Evolutionary conservation across 441 rosid species (phyloP), one percentile per base, ranked within the genome.

Genomic region (Aleurites moluccanus): DNA sequence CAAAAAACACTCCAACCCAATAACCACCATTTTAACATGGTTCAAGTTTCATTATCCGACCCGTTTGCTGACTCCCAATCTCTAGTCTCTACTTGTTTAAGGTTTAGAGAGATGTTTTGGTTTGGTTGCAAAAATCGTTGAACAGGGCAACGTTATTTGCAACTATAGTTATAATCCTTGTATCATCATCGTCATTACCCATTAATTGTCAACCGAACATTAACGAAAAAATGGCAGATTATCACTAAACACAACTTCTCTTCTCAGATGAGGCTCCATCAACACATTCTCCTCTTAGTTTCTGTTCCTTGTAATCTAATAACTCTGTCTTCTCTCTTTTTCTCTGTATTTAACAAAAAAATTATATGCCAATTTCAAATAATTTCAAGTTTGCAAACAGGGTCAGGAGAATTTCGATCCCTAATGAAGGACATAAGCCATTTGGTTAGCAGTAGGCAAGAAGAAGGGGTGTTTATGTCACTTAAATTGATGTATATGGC

Each of bases 371-470:
- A 44, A 33, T 75, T 62, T 59, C 14, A 45, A 20, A 69, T 79
- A 21, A 57, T 73, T 55, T 40, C 10, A 16, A 61, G 42, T 68
- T 73, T 30, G 10, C 28, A 47, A 23, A 35, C 83, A 95, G 99
- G 99, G 99, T 93, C 90, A 42, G 99, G 99, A 0, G 98, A 89
- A 81, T 88, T 95, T 59, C 88, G 97, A 75, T 81, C 96, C 4
- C 87, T 96, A 13, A 90, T 83, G 90, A 87, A 80, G 78, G 92
- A 89, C 75, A 69, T 96, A 35, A 69, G 88, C 66, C 73, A 78
- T 42, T 21, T 83, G 73, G 87, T 85, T 62, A 38, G 42, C 40
- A 82, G 73, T 20, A 70, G 74, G 64, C 55, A 15, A 4, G 64
- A 49, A 52, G 86, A 82, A 21, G 93, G 86, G 63, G 40, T 38